These are phyloP conservation scores for Entoloma clypeatum DNA, from an alignment of 1,284 basidiomycete genomes.

Conservation along the genomic window DNA sequence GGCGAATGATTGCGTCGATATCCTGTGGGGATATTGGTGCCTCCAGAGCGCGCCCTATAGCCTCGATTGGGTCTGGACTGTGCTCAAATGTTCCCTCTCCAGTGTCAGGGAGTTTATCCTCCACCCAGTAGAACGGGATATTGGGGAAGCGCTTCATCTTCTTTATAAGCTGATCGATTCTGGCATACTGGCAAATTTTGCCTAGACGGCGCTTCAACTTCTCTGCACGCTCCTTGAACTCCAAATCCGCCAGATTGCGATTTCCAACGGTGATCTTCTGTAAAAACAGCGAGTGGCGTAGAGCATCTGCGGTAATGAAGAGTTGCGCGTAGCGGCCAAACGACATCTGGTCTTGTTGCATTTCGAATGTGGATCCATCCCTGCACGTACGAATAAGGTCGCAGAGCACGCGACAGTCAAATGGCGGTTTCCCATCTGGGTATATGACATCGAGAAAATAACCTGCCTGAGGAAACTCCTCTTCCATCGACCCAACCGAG, in stretches of 20 bases:
- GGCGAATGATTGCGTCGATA: neutral
- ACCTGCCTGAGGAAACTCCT: neutral
- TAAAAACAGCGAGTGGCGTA: too few relatives aligned
- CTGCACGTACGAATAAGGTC: too few relatives aligned
- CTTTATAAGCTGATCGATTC: neutral
- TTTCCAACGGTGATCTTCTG: too few relatives aligned
- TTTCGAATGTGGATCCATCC: too few relatives aligned
- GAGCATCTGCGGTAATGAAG: too few relatives aligned
- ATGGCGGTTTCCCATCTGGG: neutral
- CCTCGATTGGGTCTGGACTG: neutral
- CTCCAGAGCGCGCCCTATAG: neutral
- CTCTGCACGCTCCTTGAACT: neutral
- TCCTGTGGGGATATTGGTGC: too few relatives aligned
- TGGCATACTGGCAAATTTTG: conserved; percentile 1
- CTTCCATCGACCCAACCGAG: neutral
- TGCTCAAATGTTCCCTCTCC: neutral
- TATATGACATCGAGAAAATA: too few relatives aligned
- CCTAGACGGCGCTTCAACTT: neutral
- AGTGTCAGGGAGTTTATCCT: neutral
- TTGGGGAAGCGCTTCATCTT: neutral
- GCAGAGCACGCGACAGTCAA: too few relatives aligned
- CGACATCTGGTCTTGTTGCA: too few relatives aligned
- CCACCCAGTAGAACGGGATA: conserved; percentile 2
- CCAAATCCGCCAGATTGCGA: too few relatives aligned
- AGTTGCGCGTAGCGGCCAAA: too few relatives aligned